Evolutionary conservation across 345 rosid species (phyloP), one percentile per base, ranked within the genome.

Genomic region (Toxicodendron radicans): DNA sequence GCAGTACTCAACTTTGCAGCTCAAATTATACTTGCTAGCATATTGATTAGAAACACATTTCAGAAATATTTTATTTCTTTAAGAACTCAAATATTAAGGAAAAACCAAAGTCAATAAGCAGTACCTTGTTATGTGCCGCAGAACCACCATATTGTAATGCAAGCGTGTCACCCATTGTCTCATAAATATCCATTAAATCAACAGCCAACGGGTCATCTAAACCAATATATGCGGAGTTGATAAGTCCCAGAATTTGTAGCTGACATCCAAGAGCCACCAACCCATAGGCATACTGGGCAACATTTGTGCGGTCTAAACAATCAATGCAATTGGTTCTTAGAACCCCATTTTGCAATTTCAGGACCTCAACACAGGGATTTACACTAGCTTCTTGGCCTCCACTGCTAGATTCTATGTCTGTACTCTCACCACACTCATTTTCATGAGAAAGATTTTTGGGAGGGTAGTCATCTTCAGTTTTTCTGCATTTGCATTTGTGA

Each of bases 101-200:
- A 38, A 10, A 63, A 58, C 4, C 4, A 45, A 45, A 10, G 3
- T 53, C 21, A 14, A 63, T 17, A 53, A 68, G 21, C 27, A 57
- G 30, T 83, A 91, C 99, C 95, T 95, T 95, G 86, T 91, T 95
- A 77, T 95, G 99, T 32, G 99, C 99, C 17, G 97, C 92, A 20
- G 99, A 95, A 53, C 99, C 99, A 68, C 99, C 99, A 83, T 95
- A 95, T 74, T 95, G 99, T 58, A 87, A 80, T 2, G 99, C 98
- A 78, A 95, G 98, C 14, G 90, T 92, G 84, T 95, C 99, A 1
- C 99, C 99, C 99, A 95, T 95, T 51, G 84, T 78, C 85, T 95
- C 98, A 74, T 95, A 95, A 63, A 85, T 72, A 78, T 78, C 76
- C 96, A 93, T 95, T 66, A 95, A 84, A 63, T 87, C 85, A 81